A percentile compares a stretch with the other conserved stretches of the same genome.
These are phyloP conservation scores for Rhodotorula sp. DNA, from an alignment of 1,284 basidiomycete species.

Conservation along the genomic window DNA sequence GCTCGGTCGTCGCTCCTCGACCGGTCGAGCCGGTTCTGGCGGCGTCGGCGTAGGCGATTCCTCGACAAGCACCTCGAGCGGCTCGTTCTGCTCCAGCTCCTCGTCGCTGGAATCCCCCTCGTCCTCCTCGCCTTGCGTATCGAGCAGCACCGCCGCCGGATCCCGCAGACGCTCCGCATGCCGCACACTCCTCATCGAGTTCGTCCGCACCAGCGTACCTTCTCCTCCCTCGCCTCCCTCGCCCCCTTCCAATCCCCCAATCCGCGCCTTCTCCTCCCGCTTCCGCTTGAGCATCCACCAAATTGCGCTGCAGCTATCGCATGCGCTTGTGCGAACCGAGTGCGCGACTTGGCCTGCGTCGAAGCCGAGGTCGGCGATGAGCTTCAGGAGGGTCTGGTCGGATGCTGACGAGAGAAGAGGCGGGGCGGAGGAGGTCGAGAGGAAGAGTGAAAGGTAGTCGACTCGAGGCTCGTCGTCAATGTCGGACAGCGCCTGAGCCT, in stretches of 20 bases:
- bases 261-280: slow-evolving; percentile 42
- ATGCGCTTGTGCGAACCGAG: slow-evolving; percentile 85
- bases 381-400: slow-evolving; percentile 77
- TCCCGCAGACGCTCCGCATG: too few relatives aligned
- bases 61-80: too few relatives aligned
- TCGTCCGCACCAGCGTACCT: not conserved
- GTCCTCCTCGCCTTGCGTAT: too few relatives aligned
- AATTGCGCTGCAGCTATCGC: slow-evolving; percentile 82
- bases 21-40: too few relatives aligned
- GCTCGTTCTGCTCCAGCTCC: too few relatives aligned
- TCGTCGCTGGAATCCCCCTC: too few relatives aligned
- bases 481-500: not conserved
- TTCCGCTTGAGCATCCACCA: slow-evolving; percentile 91
- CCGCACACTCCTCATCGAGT: not conserved
- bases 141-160: too few relatives aligned
- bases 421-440: slow-evolving; percentile 59
- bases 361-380: slow-evolving; percentile 73
- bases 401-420: slow-evolving; percentile 79
- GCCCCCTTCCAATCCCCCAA: slow-evolving; percentile 9
- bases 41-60: too few relatives aligned
- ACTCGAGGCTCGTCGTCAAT: slow-evolving; percentile 36
- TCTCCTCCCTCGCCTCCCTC: not conserved
- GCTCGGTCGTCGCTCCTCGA: too few relatives aligned
- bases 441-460: slow-evolving; percentile 68
- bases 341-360: slow-evolving; percentile 94